Base-by-base conservation (phyloP, 139 green algal species). In the Limnomonas spitsbergensis region DNA sequence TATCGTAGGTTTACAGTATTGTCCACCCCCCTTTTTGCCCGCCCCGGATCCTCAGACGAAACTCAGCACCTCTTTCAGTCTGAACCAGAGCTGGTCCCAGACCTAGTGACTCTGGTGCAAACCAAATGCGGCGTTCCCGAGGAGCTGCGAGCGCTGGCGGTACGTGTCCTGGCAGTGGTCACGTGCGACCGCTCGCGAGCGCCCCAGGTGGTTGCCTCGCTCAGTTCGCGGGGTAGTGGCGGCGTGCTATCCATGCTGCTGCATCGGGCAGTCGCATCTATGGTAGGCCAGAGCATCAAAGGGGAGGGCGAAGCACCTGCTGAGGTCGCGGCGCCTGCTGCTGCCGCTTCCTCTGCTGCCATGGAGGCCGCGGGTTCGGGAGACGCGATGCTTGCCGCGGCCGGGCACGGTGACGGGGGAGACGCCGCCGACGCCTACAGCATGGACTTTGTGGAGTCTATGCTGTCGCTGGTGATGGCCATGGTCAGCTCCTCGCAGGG, bases 231-330 rank as follows among this genome's bases (percentile, higher is more conserved):
- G 7, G 93, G 90, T 29, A 89, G 93, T 71, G 85, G 76, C 38
- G 91, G 91, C 47, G 82, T 97, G 75, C 88, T 97, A 34, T 87
- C 92, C 4, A 84, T 88, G 79, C 83, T 98, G 66, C 81, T 97
- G 80, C 91, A 95, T 82, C 87, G 86, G 68, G 36, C 36, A n/a
- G 36, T 74, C 6, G 29, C 36, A 3, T 36, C 35, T 3, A 53
- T 47, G 68, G 68, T 74, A 32, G 36, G 42, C 6, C 68, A 53
- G 29, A 14, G 14, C 4, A 24, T 7, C 56, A 34, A 31, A 29
- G n/a, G 0, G 40, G 68, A 66, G 73, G 67, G 34, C 39, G 38
- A 42, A 66, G 39, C 35, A 47, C 7, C 75, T 38, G 35, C 73
- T 36, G 40, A 47, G 29, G 24, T 32, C 3, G 9, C 56, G 4